Percentiles rank a stretch among this genome's conserved stretches.
Evolutionary conservation across 2,329 filamentous ascomycete species (phyloP).

Genomic region (Aphanocladium album): DNA sequence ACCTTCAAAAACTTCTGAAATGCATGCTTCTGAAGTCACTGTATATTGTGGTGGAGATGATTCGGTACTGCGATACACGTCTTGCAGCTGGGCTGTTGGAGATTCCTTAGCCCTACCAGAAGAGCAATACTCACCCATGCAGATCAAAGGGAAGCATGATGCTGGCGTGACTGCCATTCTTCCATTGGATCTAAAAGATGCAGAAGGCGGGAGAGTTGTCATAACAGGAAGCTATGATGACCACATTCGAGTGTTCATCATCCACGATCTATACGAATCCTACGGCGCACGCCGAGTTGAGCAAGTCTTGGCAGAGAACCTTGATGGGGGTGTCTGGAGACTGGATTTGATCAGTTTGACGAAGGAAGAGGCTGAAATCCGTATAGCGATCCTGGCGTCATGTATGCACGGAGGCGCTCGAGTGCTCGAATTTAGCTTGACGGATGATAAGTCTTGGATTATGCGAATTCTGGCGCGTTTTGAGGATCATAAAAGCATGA

Average conservation of each 20-base stretch:
- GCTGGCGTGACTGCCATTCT: slow-evolving; percentile 87
- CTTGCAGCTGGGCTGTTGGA: slow-evolving; percentile 23
- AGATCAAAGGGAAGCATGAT: slow-evolving; percentile 51
- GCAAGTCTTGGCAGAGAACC: slow-evolving; percentile 57
- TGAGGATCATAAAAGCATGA: slow-evolving; percentile 89
- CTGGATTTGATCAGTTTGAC: slow-evolving; percentile 54
- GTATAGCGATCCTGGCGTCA: slow-evolving; percentile 63
- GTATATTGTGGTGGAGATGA: slow-evolving; percentile 75
- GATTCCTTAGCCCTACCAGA: slow-evolving; percentile 13
- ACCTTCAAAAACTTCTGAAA: slow-evolving; percentile 20
- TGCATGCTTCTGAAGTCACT: slow-evolving; percentile 28
- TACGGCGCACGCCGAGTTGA: slow-evolving; percentile 39
- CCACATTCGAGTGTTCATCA: slow-evolving; percentile 61
- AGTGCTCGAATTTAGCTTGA: slow-evolving; percentile 47
- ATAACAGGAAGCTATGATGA: slow-evolving; percentile 94
- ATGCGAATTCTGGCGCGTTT: slow-evolving; percentile 67
- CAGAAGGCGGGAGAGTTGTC: slow-evolving; percentile 51
- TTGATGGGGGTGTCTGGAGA: slow-evolving; percentile 85
- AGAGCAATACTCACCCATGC: slow-evolving; percentile 22
- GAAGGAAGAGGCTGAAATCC: slow-evolving; percentile 22
- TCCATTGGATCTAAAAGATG: slow-evolving; percentile 48
- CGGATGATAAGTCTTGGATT: slow-evolving; percentile 42
- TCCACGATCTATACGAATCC: slow-evolving; percentile 36
- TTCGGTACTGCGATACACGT: slow-evolving; percentile 49
- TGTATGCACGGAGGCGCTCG: slow-evolving; percentile 89